Conservation (phyloP, 192 early-diverging fungal genomes). For the Entomortierella parvispora region DNA sequence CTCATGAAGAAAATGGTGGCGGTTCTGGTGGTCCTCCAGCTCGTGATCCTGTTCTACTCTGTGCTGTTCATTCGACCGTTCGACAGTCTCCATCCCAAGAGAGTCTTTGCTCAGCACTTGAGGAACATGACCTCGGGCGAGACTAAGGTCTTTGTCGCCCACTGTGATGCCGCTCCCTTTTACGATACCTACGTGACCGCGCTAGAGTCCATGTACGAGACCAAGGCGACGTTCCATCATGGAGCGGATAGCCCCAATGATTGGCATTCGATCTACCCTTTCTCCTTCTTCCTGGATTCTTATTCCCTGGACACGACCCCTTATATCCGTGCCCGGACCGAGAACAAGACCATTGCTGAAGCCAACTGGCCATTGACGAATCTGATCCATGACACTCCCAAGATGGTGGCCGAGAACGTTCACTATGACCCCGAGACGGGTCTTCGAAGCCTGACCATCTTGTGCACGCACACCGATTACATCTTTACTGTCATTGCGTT, state of each 20-base stretch:
- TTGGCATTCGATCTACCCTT: conserved; percentile 70
- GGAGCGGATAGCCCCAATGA: conserved; percentile 53
- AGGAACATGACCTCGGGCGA: conserved; percentile 72
- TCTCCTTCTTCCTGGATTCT: conserved; percentile 63
- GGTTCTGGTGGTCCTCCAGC: conserved; percentile 41
- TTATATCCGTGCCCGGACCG: conserved; percentile 51
- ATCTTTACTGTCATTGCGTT: conserved; percentile 72
- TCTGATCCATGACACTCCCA: conserved; percentile 36
- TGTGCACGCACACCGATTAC: conserved; percentile 54
- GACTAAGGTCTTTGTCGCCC: conserved; percentile 60
- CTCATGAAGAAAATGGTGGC: conserved; percentile 29
- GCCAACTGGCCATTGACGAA: conserved; percentile 22
- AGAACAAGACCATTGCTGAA: conserved; percentile 20
- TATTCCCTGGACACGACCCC: conserved; percentile 57
- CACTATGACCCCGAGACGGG: conserved; percentile 58
- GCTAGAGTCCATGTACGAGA: conserved; percentile 54
- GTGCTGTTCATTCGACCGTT: conserved; percentile 52
- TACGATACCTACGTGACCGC: conserved; percentile 49
- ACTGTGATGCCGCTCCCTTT: conserved; percentile 67
- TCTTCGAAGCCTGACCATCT: conserved; percentile 54
- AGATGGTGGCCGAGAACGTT: conserved; percentile 51
- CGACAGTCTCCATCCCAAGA: conserved; percentile 71
- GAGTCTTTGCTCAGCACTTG: conserved; percentile 66
- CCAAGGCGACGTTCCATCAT: conserved; percentile 27
- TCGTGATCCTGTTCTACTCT: conserved; percentile 27